Evolutionary conservation across 768 basidiomycete genomes (phyloP), one percentile per base, ranked within the genome.

Genomic region (Pholiota conissans): DNA sequence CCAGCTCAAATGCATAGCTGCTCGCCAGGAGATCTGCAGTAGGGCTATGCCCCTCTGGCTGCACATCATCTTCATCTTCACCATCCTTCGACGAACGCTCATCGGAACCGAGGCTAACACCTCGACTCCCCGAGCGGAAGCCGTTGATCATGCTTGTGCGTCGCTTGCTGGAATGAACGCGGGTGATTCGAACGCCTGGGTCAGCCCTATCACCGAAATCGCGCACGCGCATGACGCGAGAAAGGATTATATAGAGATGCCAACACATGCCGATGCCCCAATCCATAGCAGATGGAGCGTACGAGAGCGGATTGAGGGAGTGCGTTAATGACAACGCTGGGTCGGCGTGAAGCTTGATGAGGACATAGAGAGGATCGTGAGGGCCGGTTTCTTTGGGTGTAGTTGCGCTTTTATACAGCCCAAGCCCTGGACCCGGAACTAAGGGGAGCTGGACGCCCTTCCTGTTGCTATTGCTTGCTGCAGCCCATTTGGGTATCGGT

Each of bases 231-330:
- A 97, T 85, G 58, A 89, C 90, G 24, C 89, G 82, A 14, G 94
- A 90, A 47, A 98, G 76, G 30, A 98, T 76, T 54, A 94, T 83
- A 70, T 96, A 98, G 30, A 98, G 67, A 72, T 98, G 94, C 96
- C 96, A 99, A 6, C 91, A 81, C 55, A 97, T 69, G 14, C 63
- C 70, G 27, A 73, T 75, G 20, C 93, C 84, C 68, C 85, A 87
- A 69, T 95, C 94, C n/a, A 85, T 71, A 0, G 89, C 88, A 5
- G 85, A 88, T 2, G 89, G 73, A 1, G 86, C 82, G 62, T 90
- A 93, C 22, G 91, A 91, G 7, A 86, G 74, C 0, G 95, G 89
- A 10, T 81, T 73, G 8, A 95, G 83, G 3, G 87, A 79, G 34
- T 79, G 86, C 52, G 82, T 95, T 52, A 84, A 81, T 40, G 83